A percentile compares a stretch with the other conserved stretches of the same genome.
Evolutionary conservation across 2,329 filamentous ascomycete species (phyloP).

Genomic region (Apiospora rasikravindrae): DNA sequence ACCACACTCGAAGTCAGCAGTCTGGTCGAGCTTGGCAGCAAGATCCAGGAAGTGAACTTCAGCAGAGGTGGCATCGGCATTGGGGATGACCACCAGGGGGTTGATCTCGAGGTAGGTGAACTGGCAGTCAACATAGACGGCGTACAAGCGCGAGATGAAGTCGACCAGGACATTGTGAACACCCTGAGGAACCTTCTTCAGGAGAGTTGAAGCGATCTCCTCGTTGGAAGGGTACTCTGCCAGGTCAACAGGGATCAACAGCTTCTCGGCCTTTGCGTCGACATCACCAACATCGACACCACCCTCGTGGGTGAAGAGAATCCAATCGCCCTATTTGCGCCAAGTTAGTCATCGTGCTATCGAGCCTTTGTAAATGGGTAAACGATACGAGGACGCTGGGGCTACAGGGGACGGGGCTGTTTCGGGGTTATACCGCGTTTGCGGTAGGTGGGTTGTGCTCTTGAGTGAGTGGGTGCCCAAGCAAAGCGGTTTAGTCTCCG

Average conservation of each 20-base stretch:
- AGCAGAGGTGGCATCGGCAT: slow-evolving; percentile 87
- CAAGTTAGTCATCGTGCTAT: slow-evolving; percentile 3
- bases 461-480: slow-evolving; percentile 28
- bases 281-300: slow-evolving; percentile 99
- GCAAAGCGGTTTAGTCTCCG: slow-evolving; percentile 50
- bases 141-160: slow-evolving; percentile 98
- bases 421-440: slow-evolving; percentile 12
- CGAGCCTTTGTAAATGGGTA: slow-evolving; percentile 22
- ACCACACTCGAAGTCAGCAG: slow-evolving; percentile 98
- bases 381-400: not conserved
- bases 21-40: slow-evolving; percentile 98
- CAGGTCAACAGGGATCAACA: slow-evolving; percentile 95
- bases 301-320: slow-evolving; percentile 99
- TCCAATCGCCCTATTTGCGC: slow-evolving; percentile 85
- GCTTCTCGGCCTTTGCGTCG: slow-evolving; percentile 98
- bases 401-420: not conserved
- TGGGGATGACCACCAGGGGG: slow-evolving; percentile 96
- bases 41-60: slow-evolving; percentile 98
- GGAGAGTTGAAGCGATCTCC: slow-evolving; percentile 81
- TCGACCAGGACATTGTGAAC: slow-evolving; percentile 98
- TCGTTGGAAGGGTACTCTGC: slow-evolving; percentile 95
- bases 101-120: slow-evolving; percentile 99
- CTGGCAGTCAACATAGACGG: slow-evolving; percentile 99
- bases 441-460: slow-evolving; percentile 2
- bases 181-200: slow-evolving; percentile 93